Evolutionary conservation across 768 basidiomycete species (phyloP).

Genomic region (Lepiota venenata): DNA sequence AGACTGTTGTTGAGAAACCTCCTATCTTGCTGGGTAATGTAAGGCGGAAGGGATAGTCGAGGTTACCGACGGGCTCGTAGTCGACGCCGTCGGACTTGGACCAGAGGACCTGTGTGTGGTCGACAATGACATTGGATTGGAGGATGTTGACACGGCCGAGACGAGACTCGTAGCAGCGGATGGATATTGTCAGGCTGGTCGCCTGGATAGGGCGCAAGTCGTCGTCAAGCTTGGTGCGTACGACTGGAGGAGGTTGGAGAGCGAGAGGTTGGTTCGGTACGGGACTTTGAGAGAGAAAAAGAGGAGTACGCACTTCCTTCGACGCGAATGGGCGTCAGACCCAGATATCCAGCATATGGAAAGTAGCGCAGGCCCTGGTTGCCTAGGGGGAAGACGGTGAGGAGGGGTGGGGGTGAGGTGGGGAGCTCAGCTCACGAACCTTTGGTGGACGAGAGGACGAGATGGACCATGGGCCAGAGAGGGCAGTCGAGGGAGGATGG

Average conservation of each 20-base stretch:
- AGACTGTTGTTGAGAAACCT: conserved; percentile 68
- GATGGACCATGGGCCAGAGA: conserved; percentile 55
- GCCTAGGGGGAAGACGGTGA: conserved; percentile 31
- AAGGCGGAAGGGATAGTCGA: conserved; percentile 71
- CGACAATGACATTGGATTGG: conserved; percentile 66
- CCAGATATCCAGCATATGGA: conserved; percentile 75
- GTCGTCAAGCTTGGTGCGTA: conserved; percentile 66
- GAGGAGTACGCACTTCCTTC: conserved; percentile 58
- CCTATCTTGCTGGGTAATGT: conserved; percentile 57
- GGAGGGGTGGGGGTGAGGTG: conserved; percentile 3
- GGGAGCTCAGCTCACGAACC: conserved; percentile 26
- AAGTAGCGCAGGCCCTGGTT: conserved; percentile 70
- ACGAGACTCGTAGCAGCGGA: conserved; percentile 82
- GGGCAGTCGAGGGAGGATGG: conserved; percentile 22
- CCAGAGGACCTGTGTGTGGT: conserved; percentile 68
- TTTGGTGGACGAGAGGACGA: conserved; percentile 63
- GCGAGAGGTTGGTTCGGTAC: too few relatives aligned
- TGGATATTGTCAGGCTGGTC: conserved; percentile 65
- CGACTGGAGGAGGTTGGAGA: conserved; percentile 38
- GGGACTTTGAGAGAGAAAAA: conserved; percentile 9
- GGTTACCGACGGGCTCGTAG: conserved; percentile 58
- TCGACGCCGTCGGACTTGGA: conserved; percentile 53
- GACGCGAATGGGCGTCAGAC: conserved; percentile 74
- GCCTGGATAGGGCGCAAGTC: conserved; percentile 68
- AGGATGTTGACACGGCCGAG: conserved; percentile 53